Percentiles rank a stretch among this genome's conserved stretches.
These are phyloP conservation scores for Ascocoryne sarcoides DNA, from an alignment of 2,329 filamentous ascomycete genomes.

Conservation along the genomic window DNA sequence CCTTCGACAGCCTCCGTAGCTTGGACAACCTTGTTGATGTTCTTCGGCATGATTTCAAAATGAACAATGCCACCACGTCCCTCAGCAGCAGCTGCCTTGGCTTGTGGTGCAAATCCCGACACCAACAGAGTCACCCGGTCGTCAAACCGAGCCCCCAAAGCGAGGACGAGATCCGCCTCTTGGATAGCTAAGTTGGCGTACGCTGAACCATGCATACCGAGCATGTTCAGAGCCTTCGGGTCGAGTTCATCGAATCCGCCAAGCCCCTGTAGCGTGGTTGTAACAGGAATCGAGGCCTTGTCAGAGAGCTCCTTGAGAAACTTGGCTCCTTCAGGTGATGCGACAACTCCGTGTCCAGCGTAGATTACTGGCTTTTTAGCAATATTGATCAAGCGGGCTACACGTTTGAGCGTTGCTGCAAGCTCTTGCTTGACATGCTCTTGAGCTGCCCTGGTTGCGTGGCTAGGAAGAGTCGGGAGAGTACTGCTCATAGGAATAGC, in stretches of 20 bases:
- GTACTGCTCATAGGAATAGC: constrained; percentile 63
- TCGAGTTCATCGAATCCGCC: constrained; percentile 90
- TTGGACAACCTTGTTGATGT: constrained; percentile 99
- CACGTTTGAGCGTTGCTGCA: constrained; percentile 61
- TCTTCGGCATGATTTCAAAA: constrained; percentile 98
- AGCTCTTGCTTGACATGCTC: constrained; percentile 67
- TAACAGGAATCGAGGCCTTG: constrained; percentile 86
- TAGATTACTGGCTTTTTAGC: constrained; percentile 95
- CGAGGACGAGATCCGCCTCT: constrained; percentile 91
- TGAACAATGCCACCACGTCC: constrained; percentile 90
- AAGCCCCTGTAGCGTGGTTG: constrained; percentile 88
- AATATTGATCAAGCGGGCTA: constrained; percentile 74
- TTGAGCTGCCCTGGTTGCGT: constrained; percentile 73
- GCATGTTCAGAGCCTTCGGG: constrained; percentile 92
- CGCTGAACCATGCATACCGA: constrained; percentile 95
- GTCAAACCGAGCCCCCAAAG: constrained; percentile 88
- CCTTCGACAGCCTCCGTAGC: constrained; percentile 93
- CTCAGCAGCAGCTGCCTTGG: constrained; percentile 75
- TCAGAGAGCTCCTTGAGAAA: constrained; percentile 81
- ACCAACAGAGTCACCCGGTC: constrained; percentile 84
- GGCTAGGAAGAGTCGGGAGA: constrained; percentile 68
- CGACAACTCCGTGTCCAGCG: constrained; percentile 82
- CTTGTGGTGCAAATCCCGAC: constrained; percentile 79
- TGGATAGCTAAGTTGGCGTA: constrained; percentile 99
- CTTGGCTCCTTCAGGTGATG: constrained; percentile 67